Evolutionary conservation across 257 asterid species (phyloP).

Genomic region (Jacaranda mimosifolia): DNA sequence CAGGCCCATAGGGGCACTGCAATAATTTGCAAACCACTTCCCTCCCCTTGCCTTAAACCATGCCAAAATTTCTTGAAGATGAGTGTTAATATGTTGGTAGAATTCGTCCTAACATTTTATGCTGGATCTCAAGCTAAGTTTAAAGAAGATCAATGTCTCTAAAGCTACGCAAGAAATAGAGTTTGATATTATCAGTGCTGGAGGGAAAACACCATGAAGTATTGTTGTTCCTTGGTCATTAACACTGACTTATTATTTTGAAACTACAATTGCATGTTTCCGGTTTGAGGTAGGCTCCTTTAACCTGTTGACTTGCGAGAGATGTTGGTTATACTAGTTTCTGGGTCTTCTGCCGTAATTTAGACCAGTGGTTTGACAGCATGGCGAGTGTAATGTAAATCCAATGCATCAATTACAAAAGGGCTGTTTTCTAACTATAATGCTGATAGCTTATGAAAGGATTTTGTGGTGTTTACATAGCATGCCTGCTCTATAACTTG

Average conservation of each 20-base stretch:
- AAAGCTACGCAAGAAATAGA: background rate
- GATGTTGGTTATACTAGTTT: background rate
- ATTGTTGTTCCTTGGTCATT: background rate
- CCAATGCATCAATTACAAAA: background rate
- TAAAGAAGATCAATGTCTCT: background rate
- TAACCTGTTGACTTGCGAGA: background rate
- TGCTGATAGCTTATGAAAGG: background rate
- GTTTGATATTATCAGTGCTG: background rate
- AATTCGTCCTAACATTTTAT: background rate
- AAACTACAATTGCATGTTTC: background rate
- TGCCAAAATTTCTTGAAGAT: background rate
- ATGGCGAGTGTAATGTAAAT: background rate
- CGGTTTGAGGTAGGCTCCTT: background rate
- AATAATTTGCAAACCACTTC: background rate
- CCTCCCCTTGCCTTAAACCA: background rate
- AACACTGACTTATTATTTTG: background rate
- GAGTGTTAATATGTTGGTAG: background rate
- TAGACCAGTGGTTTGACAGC: background rate
- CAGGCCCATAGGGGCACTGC: background rate
- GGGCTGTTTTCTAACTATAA: background rate
- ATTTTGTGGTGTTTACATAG: constrained; percentile 5
- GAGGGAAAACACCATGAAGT: background rate
- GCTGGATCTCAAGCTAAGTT: background rate
- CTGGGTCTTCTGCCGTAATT: background rate
- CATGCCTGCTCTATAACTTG: background rate